Evolutionary conservation across 2,329 filamentous ascomycete genomes (phyloP), one percentile per base, ranked within the genome.

Genomic region (Alternaria triticina): DNA sequence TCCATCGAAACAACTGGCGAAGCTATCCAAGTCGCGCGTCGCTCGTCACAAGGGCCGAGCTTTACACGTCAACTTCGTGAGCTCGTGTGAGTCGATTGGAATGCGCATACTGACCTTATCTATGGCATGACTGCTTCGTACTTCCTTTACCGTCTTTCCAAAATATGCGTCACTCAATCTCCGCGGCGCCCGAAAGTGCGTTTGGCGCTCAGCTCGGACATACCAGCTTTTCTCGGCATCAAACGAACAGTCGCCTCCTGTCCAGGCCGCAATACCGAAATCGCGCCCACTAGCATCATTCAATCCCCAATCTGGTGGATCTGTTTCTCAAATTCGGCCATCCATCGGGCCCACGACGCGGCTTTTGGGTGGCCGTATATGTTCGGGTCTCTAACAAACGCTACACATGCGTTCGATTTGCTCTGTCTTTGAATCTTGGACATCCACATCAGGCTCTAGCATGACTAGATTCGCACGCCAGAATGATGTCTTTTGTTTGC

Each of bases 381-480:
- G 25, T 52, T 55, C 40, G 47, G 36, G 6, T 27, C 27, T 20
- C 33, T 28, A 55, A 50, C 68, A 70, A 70, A 72, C 65, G 65
- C 64, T 43, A 52, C 43, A 22, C 59, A 54, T 55, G 57, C 40
- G 30, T 44, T 47, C 52, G 33, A 5, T 65, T 63, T 66, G 63
- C 57, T 65, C 57, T 12, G 9, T 27, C 54, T 46, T 22, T 23
- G 20, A 20, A 20, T 9, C 40, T 45, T 23, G 11, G 33, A 22
- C 25, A 36, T 47, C n/a, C n/a, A 28, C 8, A 23, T 8, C n/a
- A 54, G 40, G 13, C n/a, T 33, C n/a, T 10, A 40, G 15, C 27
- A 51, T 51, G 44, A 7, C 45, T 11, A 20, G n/a, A n/a, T 7
- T 43, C 13, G 28, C 12, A 27, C 17, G 23, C 25, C 17, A 25